Conservation (phyloP, 225 moss, liverwort and hornwort genomes). For the Marchantia paleacea region DNA sequence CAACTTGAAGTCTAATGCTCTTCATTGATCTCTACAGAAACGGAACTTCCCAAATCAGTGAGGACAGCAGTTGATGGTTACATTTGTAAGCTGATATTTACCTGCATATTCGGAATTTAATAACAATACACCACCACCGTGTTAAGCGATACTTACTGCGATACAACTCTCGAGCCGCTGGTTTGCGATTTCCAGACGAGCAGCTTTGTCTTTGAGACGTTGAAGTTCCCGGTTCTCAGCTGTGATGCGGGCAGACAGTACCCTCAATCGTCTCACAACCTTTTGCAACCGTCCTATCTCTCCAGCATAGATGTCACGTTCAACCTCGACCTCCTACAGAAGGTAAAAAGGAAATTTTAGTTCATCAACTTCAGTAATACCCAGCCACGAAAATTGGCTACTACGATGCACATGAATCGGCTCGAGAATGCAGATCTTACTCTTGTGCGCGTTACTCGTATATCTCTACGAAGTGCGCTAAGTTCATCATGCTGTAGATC, state of each 20-base stretch:
- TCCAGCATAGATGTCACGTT: conserved; percentile 62
- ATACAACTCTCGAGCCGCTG: conserved; percentile 48
- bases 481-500: conserved; percentile 47
- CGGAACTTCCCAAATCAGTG: too few relatives aligned
- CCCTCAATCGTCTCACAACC: conserved; percentile 44
- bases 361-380: neutral
- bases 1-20: too few relatives aligned
- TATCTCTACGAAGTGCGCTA: conserved; percentile 43
- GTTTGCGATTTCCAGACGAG: conserved; percentile 35
- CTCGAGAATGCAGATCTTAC: conserved; percentile 31
- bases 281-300: conserved; percentile 73
- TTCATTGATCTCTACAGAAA: too few relatives aligned
- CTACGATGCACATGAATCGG: neutral
- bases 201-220: conserved; percentile 45
- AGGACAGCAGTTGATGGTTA: too few relatives aligned
- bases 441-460: conserved; percentile 56
- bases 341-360: neutral
- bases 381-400: neutral
- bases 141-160: conserved; percentile 38
- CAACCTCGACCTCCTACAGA: conserved; percentile 60
- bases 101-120: neutral
- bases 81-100: neutral
- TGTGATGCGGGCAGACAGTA: conserved; percentile 48
- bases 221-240: conserved; percentile 47
- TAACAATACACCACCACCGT: neutral